Conservation (phyloP, 345 rosid genomes). For the Kernera saxatilis region DNA sequence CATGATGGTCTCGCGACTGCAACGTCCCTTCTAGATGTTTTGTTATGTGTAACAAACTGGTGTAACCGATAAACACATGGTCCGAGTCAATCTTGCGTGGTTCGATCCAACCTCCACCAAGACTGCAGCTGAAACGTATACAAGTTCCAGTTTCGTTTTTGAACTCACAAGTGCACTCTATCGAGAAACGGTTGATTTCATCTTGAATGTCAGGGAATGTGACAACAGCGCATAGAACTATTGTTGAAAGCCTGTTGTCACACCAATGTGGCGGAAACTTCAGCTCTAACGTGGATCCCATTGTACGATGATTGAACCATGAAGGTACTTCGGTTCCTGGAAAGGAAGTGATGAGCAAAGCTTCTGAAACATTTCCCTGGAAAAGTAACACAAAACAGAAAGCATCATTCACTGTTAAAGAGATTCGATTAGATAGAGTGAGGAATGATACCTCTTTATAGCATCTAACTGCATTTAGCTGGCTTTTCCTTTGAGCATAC, state of each 20-base stretch:
- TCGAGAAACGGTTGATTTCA: background rate
- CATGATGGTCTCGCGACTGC: background rate
- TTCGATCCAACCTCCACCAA: constrained; percentile 15
- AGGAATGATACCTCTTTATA: constrained; percentile 8
- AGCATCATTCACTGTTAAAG: background rate
- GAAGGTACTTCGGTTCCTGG: constrained; percentile 26
- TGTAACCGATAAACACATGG: constrained; percentile 29
- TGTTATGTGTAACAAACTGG: background rate
- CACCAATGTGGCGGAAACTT: constrained; percentile 13
- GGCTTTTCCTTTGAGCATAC: constrained; percentile 13
- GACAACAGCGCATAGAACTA: constrained; percentile 19
- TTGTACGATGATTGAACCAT: constrained; percentile 6
- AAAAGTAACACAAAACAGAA: background rate
- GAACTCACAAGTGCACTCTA: constrained; percentile 22
- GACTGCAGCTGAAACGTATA: background rate
- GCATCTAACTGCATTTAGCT: background rate
- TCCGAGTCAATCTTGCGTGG: constrained; percentile 14
- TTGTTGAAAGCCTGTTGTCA: constrained; percentile 9
- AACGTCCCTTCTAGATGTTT: background rate
- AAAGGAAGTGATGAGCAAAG: constrained; percentile 9
- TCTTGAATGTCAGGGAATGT: background rate
- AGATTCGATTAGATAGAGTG: background rate
- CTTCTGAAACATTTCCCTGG: constrained; percentile 4
- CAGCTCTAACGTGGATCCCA: background rate
- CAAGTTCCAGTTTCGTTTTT: background rate